phyloP scores from a whole-genome alignment of 1,139 yeast species.

The Debaryomyces coudertii region DNA sequence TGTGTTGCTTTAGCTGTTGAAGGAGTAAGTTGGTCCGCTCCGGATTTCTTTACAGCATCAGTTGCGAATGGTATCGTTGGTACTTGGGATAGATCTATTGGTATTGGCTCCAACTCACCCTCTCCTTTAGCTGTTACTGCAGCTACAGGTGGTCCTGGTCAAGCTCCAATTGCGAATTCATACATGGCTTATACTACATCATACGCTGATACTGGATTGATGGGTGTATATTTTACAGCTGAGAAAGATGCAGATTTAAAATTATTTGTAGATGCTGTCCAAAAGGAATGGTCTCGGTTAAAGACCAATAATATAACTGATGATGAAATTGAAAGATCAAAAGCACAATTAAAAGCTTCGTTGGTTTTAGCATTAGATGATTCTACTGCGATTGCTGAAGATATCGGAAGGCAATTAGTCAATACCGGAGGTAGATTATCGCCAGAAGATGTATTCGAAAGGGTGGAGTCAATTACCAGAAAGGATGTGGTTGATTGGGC shows the following conservation, averaged over 20 bases:
- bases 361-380: slow-evolving; percentile 88
- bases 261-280: slow-evolving; percentile 68
- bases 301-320: slow-evolving; percentile 75
- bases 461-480: slow-evolving; percentile 77
- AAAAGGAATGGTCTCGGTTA: slow-evolving; percentile 87
- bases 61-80: slow-evolving; percentile 97
- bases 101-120: slow-evolving; percentile 71
- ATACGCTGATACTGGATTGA: slow-evolving; percentile 94
- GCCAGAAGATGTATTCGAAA: slow-evolving; percentile 88
- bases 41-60: slow-evolving; percentile 92
- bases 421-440: slow-evolving; percentile 90
- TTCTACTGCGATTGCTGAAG: slow-evolving; percentile 95
- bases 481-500: slow-evolving; percentile 90
- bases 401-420: slow-evolving; percentile 94
- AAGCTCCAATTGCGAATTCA: slow-evolving; percentile 77
- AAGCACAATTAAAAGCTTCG: slow-evolving; percentile 93
- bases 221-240: slow-evolving; percentile 94
- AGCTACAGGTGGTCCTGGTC: slow-evolving; percentile 59
- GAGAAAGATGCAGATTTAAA: slow-evolving; percentile 72
- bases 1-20: slow-evolving; percentile 95
- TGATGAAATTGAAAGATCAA: slow-evolving; percentile 90
- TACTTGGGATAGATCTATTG: slow-evolving; percentile 94
- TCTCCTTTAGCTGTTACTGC: slow-evolving; percentile 79
- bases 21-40: slow-evolving; percentile 97
- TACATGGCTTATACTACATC: slow-evolving; percentile 97